These are phyloP conservation scores for Davidsoniella australis DNA, from an alignment of 2,329 filamentous ascomycete species.

Conservation along the genomic window DNA sequence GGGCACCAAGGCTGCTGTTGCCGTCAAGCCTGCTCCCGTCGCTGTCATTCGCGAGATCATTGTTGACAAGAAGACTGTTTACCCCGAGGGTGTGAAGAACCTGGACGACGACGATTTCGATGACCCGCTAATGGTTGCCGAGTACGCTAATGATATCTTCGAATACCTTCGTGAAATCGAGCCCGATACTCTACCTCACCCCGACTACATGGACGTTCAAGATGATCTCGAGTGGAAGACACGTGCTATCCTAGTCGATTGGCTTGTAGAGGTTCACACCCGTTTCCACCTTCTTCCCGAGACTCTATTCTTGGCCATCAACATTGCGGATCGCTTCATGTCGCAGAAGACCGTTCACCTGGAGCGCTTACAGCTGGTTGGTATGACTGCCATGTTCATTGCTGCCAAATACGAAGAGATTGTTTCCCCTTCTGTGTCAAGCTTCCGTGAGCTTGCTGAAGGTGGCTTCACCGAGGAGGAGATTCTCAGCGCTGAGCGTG, in stretches of 20 bases:
- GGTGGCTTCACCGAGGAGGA: conserved; percentile 91
- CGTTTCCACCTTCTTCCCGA: conserved; percentile 91
- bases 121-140: conserved; percentile 93
- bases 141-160: conserved; percentile 94
- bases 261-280: conserved; percentile 95
- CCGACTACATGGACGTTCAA: conserved; percentile 88
- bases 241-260: conserved; percentile 90
- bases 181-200: conserved; percentile 61
- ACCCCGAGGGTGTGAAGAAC: conserved; percentile 33
- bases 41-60: conserved; percentile 13
- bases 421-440: conserved; percentile 85
- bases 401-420: conserved; percentile 98
- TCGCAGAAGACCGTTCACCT: conserved; percentile 91
- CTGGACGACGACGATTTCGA: conserved; percentile 78
- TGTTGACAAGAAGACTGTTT: conserved; percentile 17
- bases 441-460: conserved; percentile 93
- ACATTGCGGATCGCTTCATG: conserved; percentile 95
- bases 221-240: conserved; percentile 97
- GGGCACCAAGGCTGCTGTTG: conserved; percentile 17
- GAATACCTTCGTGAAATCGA: conserved; percentile 87
- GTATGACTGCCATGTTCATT: conserved; percentile 98
- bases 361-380: conserved; percentile 87
- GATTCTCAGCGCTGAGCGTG: conserved; percentile 92
- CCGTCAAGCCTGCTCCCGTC: conserved; percentile 13
- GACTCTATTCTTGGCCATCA: conserved; percentile 90